Evolutionary conservation across 1,284 basidiomycete species (phyloP).

Genomic region (Chiua sp.): DNA sequence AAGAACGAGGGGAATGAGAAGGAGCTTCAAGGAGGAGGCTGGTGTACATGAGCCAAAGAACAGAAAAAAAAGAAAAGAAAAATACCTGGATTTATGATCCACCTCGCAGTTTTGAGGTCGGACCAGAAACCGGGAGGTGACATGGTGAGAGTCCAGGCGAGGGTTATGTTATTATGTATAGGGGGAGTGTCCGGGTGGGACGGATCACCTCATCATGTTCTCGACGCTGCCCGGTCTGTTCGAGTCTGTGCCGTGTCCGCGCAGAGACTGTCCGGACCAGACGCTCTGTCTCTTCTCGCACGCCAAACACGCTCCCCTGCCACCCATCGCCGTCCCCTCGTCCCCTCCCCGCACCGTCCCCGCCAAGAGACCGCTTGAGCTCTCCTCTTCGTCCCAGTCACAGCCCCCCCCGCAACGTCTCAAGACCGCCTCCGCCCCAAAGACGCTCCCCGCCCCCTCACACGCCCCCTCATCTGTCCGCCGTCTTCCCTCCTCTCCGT

Average conservation of each 20-base stretch:
- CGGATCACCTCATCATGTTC: constrained; percentile 62
- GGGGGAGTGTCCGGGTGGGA: no score
- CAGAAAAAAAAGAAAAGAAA: neutral
- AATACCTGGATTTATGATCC: constrained; percentile 79
- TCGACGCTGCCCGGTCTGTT: constrained; percentile 62
- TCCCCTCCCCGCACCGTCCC: constrained; percentile 30
- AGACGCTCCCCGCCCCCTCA: constrained; percentile 47
- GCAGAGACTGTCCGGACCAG: constrained; percentile 52
- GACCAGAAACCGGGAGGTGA: constrained; percentile 24
- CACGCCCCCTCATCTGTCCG: constrained; percentile 45
- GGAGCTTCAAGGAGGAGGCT: constrained; percentile 77
- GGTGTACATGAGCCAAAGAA: constrained; percentile 1
- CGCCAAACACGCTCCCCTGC: constrained; percentile 42
- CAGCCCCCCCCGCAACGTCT: constrained; percentile 70
- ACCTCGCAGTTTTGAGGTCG: constrained; percentile 57
- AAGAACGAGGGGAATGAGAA: constrained; percentile 74
- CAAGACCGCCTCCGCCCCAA: constrained; percentile 49
- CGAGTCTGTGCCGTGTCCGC: constrained; percentile 65
- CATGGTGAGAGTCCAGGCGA: no score
- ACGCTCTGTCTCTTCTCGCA: constrained; percentile 70
- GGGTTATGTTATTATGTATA: no score
- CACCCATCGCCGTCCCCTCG: constrained; percentile 45
- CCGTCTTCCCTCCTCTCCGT: neutral
- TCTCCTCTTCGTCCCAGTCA: constrained; percentile 10
- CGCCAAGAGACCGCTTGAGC: constrained; percentile 37